phyloP scores from a whole-genome alignment of 2,329 filamentous ascomycete genomes.

The Neonectria ditissima region DNA sequence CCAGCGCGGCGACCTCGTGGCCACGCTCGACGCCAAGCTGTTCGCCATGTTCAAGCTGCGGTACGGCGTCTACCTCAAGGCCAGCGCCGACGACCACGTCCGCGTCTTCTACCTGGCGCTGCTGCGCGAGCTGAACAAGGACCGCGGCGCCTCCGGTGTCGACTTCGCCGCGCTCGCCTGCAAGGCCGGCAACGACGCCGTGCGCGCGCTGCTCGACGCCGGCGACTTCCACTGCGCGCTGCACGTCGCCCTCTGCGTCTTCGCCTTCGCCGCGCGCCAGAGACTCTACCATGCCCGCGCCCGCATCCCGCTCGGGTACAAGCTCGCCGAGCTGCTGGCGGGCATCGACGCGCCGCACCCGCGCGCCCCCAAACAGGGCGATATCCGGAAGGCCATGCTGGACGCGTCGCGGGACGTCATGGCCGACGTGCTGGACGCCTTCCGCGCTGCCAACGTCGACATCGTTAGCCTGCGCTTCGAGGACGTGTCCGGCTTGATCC shows the following conservation, averaged over 20 bases:
- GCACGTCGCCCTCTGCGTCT: slow-evolving; percentile 57
- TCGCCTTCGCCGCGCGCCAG: slow-evolving; percentile 56
- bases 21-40: slow-evolving; percentile 52
- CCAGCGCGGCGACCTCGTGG: slow-evolving; percentile 49
- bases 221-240: slow-evolving; percentile 55
- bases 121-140: slow-evolving; percentile 52
- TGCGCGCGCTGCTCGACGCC: slow-evolving; percentile 52
- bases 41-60: slow-evolving; percentile 53
- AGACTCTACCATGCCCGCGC: slow-evolving; percentile 54
- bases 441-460: slow-evolving; percentile 57
- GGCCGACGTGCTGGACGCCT: slow-evolving; percentile 54
- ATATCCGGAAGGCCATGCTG: slow-evolving; percentile 34
- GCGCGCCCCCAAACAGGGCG: slow-evolving; percentile 46
- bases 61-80: slow-evolving; percentile 45
- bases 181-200: slow-evolving; percentile 44
- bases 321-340: slow-evolving; percentile 58
- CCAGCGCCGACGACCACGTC: slow-evolving; percentile 46
- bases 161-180: slow-evolving; percentile 56
- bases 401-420: slow-evolving; percentile 41
- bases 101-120: slow-evolving; percentile 56
- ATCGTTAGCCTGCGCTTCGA: slow-evolving; percentile 56
- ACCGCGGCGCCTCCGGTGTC: slow-evolving; percentile 47
- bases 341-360: slow-evolving; percentile 53
- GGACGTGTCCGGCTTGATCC: slow-evolving; percentile 58
- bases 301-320: slow-evolving; percentile 58